These are phyloP conservation scores for Pseudogymnoascus sp. DNA, from an alignment of 2,329 filamentous ascomycete species.

Conservation along the genomic window DNA sequence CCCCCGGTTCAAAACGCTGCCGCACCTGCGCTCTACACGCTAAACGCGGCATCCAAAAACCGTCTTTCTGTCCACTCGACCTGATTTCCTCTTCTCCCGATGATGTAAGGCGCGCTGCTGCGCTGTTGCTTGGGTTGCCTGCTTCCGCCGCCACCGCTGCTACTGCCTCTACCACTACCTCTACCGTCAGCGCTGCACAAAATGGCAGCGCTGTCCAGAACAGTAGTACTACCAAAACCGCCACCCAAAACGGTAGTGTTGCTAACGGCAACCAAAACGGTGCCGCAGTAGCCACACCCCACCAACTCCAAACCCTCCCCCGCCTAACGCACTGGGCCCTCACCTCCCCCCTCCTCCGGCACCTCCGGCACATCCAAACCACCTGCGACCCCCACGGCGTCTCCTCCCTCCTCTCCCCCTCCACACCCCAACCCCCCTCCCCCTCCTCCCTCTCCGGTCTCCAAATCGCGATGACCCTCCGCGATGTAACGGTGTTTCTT, in stretches of 20 bases:
- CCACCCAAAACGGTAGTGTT: background rate
- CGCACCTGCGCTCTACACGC: slow-evolving; percentile 56
- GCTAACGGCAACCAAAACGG: too few species aligned
- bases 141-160: background rate
- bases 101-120: slow-evolving; percentile 33
- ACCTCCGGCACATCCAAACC: slow-evolving; percentile 35
- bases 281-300: too few species aligned
- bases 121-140: slow-evolving; percentile 24
- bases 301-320: background rate
- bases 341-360: slow-evolving; percentile 21
- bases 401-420: background rate
- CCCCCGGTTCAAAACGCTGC: slow-evolving; percentile 52
- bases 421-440: too few species aligned
- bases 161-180: background rate
- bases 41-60: slow-evolving; percentile 13
- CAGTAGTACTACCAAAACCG: background rate
- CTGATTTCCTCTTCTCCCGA: slow-evolving; percentile 44
- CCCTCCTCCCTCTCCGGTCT: too few species aligned
- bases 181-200: too few species aligned
- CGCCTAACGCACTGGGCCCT: background rate
- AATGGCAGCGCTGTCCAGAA: background rate
- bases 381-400: slow-evolving; percentile 25
- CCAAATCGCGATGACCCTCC: slow-evolving; percentile 63
- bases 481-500: slow-evolving; percentile 70
- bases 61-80: slow-evolving; percentile 55